phyloP scores from a whole-genome alignment of 768 basidiomycete genomes.

The Boletus subparvulus region DNA sequence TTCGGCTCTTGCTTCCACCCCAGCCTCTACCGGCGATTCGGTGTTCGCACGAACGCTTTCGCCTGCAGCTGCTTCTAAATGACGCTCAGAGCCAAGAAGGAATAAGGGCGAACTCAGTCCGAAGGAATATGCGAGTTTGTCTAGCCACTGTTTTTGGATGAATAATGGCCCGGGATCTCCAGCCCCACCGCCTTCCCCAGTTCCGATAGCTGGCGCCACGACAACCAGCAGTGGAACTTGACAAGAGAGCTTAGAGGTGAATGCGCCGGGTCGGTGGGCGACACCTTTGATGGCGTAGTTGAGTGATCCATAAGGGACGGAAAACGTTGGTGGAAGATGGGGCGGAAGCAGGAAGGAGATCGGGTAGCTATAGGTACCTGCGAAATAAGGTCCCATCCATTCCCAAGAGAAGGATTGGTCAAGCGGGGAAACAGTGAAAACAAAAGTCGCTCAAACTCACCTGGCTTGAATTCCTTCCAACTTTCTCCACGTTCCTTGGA shows the following conservation, averaged over 20 bases:
- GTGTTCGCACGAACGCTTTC: not conserved
- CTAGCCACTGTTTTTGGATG: constrained; percentile 90
- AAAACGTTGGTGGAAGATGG: constrained; percentile 75
- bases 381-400: not conserved
- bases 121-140: constrained; percentile 81
- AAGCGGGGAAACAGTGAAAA: not conserved
- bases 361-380: constrained; percentile 93
- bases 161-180: constrained; percentile 73
- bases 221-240: constrained; percentile 73
- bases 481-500: constrained; percentile 44
- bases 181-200: constrained; percentile 51
- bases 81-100: constrained; percentile 58
- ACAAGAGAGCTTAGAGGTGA: constrained; percentile 73
- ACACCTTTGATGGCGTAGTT: constrained; percentile 76
- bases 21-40: not conserved
- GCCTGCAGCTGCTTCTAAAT: not conserved
- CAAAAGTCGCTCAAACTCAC: constrained; percentile 38
- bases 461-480: constrained; percentile 92
- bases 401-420: not conserved
- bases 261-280: constrained; percentile 84
- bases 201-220: constrained; percentile 73
- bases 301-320: constrained; percentile 74
- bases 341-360: constrained; percentile 88
- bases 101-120: constrained; percentile 78
- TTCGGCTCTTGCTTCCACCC: constrained; percentile 12